Base-by-base conservation (phyloP, 495 filamentous ascomycete species). In the Trichoderma orchidacearum region DNA sequence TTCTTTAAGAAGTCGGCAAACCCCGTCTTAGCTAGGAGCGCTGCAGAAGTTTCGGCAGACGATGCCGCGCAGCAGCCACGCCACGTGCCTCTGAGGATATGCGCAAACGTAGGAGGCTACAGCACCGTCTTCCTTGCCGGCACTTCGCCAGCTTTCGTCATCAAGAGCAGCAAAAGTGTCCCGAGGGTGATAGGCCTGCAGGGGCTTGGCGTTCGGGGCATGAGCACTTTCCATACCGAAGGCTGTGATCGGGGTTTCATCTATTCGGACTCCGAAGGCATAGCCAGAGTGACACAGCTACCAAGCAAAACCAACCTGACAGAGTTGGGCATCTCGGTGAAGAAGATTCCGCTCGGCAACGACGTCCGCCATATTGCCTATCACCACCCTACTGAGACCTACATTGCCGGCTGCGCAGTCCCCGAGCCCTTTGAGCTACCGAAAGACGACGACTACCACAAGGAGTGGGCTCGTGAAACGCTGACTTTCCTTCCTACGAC, bases 81-180 rank as follows among this genome's bases (percentile, higher is more conserved):
- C 17, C 69, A 72, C 53, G 65, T 72, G 32, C 77, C 84, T 3
- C 72, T 95, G 64, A 78, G 81, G 28, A 68, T 74, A 30, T 73
- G 91, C 41, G 65, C 71, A 8, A 83, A 94, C 59, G 60, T 96
- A 3, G 79, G 75, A 15, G 89, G 90, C 5, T 86, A 88, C 62
- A 84, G 82, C 62, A 76, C 86, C 0, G 82, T 96, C 1, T 92
- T 93, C 64, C 72, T 94, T 56, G 84, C 89, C 1, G 92, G 93
- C 0, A 64, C 74, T 15, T 85, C 86, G 2, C 84, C 90, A 2
- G 80, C 79, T 59, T 93, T 96, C 64, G 70, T 97, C 32, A 62
- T 96, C 15, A 89, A 83, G 59, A 87, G 86, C 28, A 74, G 89
- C 12, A 82, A 85, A 56, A 87, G 84, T 53, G 66, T 75, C 25